Base-by-base conservation (phyloP, 1,284 basidiomycete genomes). In the Puccinia polysora region DNA sequence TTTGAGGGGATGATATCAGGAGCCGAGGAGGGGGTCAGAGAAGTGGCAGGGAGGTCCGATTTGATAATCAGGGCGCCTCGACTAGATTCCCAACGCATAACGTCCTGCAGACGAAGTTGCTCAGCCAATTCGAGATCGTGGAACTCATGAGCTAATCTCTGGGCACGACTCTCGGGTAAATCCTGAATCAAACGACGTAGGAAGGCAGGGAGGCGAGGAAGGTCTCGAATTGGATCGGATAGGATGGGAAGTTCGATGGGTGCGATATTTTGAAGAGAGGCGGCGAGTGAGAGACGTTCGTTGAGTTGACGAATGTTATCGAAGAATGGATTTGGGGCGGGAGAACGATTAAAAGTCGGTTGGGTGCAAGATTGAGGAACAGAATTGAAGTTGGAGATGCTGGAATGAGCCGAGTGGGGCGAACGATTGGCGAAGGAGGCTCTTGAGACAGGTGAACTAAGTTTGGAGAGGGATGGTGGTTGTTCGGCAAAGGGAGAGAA, bases 251-350 rank as follows among this genome's bases (percentile, higher is more conserved):
- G 83, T 38, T 84, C 84, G 64, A 96, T 84, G 5, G 90, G 77
- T 85, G 60, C 91, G 90, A 64, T 89, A 86, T 78, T 91, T 87
- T 0, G 87, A 88, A 75, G 47, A 10, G 52, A 58, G 12, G 40
- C 45, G 18, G 15, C 14, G 55, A 28, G 52, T 20, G 58, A 88
- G 12, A 87, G 86, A 40, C 96, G 85, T 81, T 98, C 95, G 18
- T 88, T 81, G 78, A 97, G 96, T 80, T 98, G 95, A 36, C 95
- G 88, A 76, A 98, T 91, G 77, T 91, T 89, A 81, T 98, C 93
- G 76, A 93, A 82, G 77, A 82, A 82, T 0, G 81, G 81, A 53
- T 82, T 82, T 32, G 78, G 74, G 75, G 38, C 73, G 70, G 23
- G 73, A 70, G 32, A 34, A 40, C 18, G 50, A 34, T 38, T 40